phyloP scores from a whole-genome alignment of 116 monocot genomes.

The Zostera marina region DNA sequence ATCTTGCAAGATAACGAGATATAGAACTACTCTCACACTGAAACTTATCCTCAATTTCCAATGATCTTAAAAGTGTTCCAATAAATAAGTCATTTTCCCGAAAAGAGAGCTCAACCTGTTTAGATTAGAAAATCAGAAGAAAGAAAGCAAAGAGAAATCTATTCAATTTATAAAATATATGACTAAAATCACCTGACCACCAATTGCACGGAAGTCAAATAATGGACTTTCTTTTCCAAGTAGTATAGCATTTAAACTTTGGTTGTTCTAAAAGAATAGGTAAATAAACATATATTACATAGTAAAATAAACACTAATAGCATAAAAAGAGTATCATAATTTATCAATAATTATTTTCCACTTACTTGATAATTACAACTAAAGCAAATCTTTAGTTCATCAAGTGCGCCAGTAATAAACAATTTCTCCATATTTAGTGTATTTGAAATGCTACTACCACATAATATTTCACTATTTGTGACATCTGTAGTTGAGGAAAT shows the following conservation, averaged over 20 bases:
- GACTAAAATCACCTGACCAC: conserved; percentile 62
- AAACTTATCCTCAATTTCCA: conserved; percentile 86
- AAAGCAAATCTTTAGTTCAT: conserved; percentile 72
- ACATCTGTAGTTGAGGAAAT: conserved; percentile 17
- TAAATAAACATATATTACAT: conserved; percentile 3
- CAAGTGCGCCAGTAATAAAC: conserved; percentile 86
- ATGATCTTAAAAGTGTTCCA: conserved; percentile 75
- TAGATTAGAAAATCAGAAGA: not conserved
- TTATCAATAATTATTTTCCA: not conserved
- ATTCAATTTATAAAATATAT: not conserved
- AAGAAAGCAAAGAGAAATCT: conserved; percentile 3
- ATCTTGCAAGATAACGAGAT: conserved; percentile 76
- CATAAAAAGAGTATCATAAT: not conserved
- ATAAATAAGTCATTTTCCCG: conserved; percentile 58
- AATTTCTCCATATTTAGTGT: conserved; percentile 40
- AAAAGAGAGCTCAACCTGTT: conserved; percentile 88
- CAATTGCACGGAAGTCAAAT: conserved; percentile 80
- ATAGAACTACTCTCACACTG: conserved; percentile 8
- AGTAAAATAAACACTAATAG: not conserved
- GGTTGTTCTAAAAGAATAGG: conserved; percentile 38
- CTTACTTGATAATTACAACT: conserved; percentile 59
- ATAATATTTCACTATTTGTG: conserved; percentile 7
- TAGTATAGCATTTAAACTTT: conserved; percentile 47
- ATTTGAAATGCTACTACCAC: conserved; percentile 8
- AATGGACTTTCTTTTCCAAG: conserved; percentile 53